phyloP scores from a whole-genome alignment of 345 rosid genomes.

The Dipteronia sinensis region DNA sequence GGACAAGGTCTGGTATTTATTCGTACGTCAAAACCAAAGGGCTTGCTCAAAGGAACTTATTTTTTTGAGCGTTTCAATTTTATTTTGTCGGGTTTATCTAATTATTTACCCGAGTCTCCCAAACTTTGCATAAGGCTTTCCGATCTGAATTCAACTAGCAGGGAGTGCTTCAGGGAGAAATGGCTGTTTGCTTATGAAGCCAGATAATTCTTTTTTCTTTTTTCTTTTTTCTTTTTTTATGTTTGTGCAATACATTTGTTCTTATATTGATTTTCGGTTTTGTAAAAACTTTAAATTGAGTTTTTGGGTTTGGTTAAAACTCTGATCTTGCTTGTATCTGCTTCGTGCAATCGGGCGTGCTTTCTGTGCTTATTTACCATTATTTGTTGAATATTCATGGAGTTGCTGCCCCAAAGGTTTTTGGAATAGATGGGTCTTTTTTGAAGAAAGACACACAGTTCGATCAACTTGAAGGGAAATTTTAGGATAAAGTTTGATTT shows the following conservation, averaged over 20 bases:
- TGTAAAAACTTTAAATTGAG: not conserved
- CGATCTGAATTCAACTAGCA: slow-evolving; percentile 2
- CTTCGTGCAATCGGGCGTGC: not conserved
- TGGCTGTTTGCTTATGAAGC: not conserved
- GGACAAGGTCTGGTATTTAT: not conserved
- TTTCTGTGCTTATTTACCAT: not conserved
- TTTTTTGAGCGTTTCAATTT: slow-evolving; percentile 3
- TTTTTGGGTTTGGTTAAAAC: not conserved
- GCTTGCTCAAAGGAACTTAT: slow-evolving; percentile 1
- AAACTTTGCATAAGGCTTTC: not conserved
- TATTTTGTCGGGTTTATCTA: slow-evolving; percentile 2
- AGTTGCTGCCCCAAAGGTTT: not conserved
- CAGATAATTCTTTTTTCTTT: not conserved
- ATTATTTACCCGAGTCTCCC: not conserved
- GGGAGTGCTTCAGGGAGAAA: not conserved
- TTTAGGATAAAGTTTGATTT: not conserved
- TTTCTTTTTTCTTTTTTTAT: not conserved
- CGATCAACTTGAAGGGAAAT: slow-evolving; percentile 1
- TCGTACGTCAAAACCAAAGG: not conserved
- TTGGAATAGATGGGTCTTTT: not conserved
- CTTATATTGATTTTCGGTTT: not conserved
- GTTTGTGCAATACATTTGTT: not conserved
- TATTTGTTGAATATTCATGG: not conserved
- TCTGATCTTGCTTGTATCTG: not conserved
- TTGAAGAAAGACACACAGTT: not conserved